Base-by-base conservation (phyloP, 2,329 filamentous ascomycete genomes). In the Pyrenochaeta sp. region DNA sequence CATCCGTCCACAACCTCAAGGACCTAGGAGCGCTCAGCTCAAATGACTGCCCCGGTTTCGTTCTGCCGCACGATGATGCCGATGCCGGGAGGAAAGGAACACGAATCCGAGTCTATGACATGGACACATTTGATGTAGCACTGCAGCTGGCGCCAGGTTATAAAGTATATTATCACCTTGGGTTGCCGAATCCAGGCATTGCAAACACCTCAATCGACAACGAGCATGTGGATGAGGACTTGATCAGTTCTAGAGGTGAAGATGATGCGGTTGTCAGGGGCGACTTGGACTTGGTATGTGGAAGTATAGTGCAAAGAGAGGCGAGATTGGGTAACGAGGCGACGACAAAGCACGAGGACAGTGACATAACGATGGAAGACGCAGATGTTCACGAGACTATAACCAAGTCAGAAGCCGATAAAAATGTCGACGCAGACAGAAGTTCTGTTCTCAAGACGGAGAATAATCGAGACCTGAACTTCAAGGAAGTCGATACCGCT, bases 41-140 rank as follows among this genome's bases (percentile, higher is more conserved):
- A 2, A 50, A 59, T 5, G 37, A 67, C 3, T 75, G 72, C 43
- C 73, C 73, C 5, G 62, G 65, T 15, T 59, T 64, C 44, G 44
- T 25, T 4, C 58, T 73, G 15, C 59, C 59, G 19, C 47, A 30
- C 5, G 48, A 28, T 5, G 68, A 71, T 32, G 43, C 37, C 9
- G 51, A 66, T 13, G 58, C 64, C 8, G 66, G 67, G n/a, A 51
- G 46, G 34, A 65, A 62, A 27, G 69, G 68, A 34, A 71, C 73
- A 8, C 58, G 68, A 2, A 74, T 75, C 40, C 62, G 62, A 24
- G 73, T 77, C 22, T 61, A 68, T 32, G 63, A 77, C 51, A 67
- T 68, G 55, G 75, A 77, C 46, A 75, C 70, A 0, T 72, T 77
- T 40, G 75, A 77, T 53, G 69, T 68, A 28, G 74, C 75, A 1